Base-by-base conservation (phyloP, 805 yeast species). In the Myxozyma sirexii region DNA sequence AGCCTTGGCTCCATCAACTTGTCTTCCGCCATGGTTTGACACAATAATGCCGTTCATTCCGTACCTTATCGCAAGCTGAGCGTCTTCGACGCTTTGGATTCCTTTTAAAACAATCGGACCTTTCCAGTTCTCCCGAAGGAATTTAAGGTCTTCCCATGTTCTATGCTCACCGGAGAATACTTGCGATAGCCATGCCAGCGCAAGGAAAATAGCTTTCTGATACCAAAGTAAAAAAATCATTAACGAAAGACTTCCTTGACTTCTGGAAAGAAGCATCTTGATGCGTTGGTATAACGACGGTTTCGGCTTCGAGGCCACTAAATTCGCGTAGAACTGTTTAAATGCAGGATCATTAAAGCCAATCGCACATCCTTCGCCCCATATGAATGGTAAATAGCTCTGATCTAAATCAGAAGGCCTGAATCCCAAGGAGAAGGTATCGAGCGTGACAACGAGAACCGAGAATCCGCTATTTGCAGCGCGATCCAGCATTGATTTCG, bases 21-120 rank as follows among this genome's bases (percentile, higher is more conserved):
- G 69, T 67, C 94, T 76, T 48, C 94, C 93, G 63, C 94, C 94
- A 73, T 87, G 94, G 67, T 87, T 87, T 0, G 92, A 87, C 42
- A 87, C 69, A 1, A 87, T 87, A 24, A 87, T 85, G 52, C 89
- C 93, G 50, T 82, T 80, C 35, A 80, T 80, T 1, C 90, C 90
- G 63, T 80, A 75, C 59, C 85, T 84, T 3, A 80, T 79, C 0
- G 93, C 93, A 51, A 75, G 70, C 10, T 86, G 64, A 1, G 84
- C 87, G 69, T 88, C 93, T 60, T 85, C 88, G 15, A 79, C 82
- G 50, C 88, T 74, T 71, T 87, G 91, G 13, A 87, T 84, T 60
- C 94, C 93, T 69, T 87, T 87, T 56, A 86, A 77, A 37, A 85
- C 76, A 48, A 68, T 60, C 4, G 68, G 68, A 12, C 68, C 67